Conservation (phyloP, 2,329 filamentous ascomycete species). For the Mycosphaerella arachidis region DNA sequence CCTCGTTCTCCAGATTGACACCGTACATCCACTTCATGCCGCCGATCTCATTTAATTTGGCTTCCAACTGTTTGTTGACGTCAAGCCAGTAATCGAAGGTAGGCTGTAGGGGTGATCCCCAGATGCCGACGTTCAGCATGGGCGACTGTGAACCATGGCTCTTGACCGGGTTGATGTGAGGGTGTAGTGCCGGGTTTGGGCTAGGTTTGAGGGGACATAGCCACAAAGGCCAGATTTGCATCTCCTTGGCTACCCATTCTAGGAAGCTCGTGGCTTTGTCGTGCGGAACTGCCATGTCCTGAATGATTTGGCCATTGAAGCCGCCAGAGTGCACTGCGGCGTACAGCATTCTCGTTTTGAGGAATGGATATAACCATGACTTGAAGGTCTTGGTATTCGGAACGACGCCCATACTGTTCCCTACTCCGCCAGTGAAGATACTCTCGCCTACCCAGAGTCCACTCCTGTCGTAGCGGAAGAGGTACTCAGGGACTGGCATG, state of each 20-base stretch:
- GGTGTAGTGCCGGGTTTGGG: conserved; percentile 3
- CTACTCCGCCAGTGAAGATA: conserved; percentile 44
- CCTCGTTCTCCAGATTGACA: conserved; percentile 72
- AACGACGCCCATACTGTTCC: conserved; percentile 47
- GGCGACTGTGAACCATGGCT: not conserved
- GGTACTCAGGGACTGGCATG: conserved; percentile 49
- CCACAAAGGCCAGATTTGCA: conserved; percentile 54
- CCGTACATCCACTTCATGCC: conserved; percentile 86
- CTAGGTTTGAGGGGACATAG: conserved; percentile 46
- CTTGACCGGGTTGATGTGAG: not conserved
- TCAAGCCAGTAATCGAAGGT: conserved; percentile 54
- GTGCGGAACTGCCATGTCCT: conserved; percentile 58
- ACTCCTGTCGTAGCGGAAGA: conserved; percentile 60
- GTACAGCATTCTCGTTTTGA: conserved; percentile 59
- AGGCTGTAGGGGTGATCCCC: conserved; percentile 65
- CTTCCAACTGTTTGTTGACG: conserved; percentile 64
- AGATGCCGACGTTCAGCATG: conserved; percentile 60
- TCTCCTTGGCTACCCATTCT: conserved; percentile 44
- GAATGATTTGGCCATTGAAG: conserved; percentile 54
- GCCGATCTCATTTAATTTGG: conserved; percentile 60
- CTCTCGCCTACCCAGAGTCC: conserved; percentile 60
- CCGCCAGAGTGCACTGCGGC: conserved; percentile 58
- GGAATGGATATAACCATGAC: conserved; percentile 54
- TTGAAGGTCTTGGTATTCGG: conserved; percentile 58
- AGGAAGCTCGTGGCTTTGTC: conserved; percentile 49